A percentile compares a stretch with the other conserved stretches of the same genome.
Conservation (phyloP, 2,329 filamentous ascomycete genomes). For the Emmonsiellopsis sp. region DNA sequence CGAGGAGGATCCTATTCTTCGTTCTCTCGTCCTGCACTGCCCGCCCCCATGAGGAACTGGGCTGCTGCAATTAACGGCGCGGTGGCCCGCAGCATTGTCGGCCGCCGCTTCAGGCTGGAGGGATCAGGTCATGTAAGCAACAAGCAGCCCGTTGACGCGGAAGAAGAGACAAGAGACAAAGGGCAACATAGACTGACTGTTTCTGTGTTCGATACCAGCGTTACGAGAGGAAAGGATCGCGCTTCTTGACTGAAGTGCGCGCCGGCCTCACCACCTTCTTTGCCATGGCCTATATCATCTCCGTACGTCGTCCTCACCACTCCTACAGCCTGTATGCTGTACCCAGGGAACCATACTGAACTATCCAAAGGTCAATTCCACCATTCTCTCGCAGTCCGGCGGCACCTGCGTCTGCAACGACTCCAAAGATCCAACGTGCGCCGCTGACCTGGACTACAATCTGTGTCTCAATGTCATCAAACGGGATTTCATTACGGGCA, state of each 20-base stretch:
- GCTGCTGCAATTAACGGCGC: slow-evolving; percentile 44
- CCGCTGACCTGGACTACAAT: slow-evolving; percentile 37
- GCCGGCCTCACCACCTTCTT: slow-evolving; percentile 73
- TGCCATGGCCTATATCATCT: slow-evolving; percentile 76
- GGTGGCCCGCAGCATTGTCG: slow-evolving; percentile 58
- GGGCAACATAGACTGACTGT: background rate
- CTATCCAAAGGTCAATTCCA: slow-evolving; percentile 46
- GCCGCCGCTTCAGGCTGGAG: slow-evolving; percentile 69
- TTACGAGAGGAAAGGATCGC: slow-evolving; percentile 62
- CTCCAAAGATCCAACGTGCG: slow-evolving; percentile 40
- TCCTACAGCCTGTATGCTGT: background rate
- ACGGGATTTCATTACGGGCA: slow-evolving; percentile 74
- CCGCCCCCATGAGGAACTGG: slow-evolving; percentile 26
- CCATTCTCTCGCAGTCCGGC: slow-evolving; percentile 61
- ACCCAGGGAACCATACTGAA: background rate
- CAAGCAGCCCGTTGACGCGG: background rate
- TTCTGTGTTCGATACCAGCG: slow-evolving; percentile 37
- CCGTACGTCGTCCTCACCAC: slow-evolving; percentile 44
- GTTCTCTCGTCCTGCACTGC: background rate
- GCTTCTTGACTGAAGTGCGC: slow-evolving; percentile 75
- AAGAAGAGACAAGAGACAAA: background rate
- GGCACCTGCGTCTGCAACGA: slow-evolving; percentile 67
- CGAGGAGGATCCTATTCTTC: background rate
- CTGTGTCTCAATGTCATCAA: slow-evolving; percentile 49
- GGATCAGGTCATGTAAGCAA: slow-evolving; percentile 67